Percentiles rank a stretch among this genome's conserved stretches.
These are phyloP conservation scores for Boehmeria nivea DNA, from an alignment of 306 rosid genomes.

Conservation along the genomic window DNA sequence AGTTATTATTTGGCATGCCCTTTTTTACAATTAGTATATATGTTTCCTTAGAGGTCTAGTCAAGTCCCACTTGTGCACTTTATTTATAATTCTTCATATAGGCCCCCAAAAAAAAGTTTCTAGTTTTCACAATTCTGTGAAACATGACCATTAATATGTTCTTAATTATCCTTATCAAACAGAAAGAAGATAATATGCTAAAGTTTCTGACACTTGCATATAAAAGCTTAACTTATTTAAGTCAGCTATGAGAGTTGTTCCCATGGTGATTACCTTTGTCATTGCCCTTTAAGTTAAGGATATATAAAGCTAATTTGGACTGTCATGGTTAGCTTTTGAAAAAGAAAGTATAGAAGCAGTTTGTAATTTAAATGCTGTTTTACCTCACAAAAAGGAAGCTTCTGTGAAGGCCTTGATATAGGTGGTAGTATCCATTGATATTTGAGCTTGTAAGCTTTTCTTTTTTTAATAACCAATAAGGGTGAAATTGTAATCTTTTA, in stretches of 20 bases:
- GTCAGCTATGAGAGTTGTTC: conserved; percentile 2
- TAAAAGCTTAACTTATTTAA: background rate
- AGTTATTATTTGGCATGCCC: background rate
- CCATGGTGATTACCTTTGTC: conserved; percentile 14
- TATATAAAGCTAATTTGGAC: conserved; percentile 22
- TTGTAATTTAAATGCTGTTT: conserved; percentile 20
- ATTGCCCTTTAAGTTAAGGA: conserved; percentile 25
- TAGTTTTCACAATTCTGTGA: background rate
- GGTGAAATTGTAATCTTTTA: background rate
- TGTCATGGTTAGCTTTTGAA: conserved; percentile 25
- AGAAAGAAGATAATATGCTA: conserved; percentile 9
- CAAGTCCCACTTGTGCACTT: conserved; percentile 12
- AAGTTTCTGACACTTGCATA: background rate
- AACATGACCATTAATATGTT: background rate
- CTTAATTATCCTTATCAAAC: background rate
- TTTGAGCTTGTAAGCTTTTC: conserved; percentile 4
- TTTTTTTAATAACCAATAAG: background rate
- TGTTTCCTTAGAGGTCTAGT: conserved; percentile 6
- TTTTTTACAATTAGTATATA: background rate
- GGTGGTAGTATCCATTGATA: conserved; percentile 10
- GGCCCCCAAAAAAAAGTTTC: no score
- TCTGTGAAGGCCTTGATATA: conserved; percentile 23
- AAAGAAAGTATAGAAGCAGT: conserved; percentile 14
- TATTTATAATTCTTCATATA: background rate
- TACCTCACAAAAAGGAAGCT: conserved; percentile 32